Evolutionary conservation across 805 yeast genomes (phyloP).

Genomic region (Candida ponderosae): DNA sequence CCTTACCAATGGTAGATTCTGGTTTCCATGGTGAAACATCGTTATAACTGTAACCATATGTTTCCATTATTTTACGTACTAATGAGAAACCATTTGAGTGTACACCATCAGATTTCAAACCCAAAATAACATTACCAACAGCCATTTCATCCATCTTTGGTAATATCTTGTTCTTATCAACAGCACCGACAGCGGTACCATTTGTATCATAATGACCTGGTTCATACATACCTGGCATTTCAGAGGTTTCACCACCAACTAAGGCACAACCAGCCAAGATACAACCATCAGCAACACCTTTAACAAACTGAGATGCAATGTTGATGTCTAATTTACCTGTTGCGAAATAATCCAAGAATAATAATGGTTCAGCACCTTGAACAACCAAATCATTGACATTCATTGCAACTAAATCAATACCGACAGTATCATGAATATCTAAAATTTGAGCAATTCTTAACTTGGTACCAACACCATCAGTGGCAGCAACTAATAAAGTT

Average conservation of each 20-base stretch:
- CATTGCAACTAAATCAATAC: conserved; percentile 98
- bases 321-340: conserved; percentile 83
- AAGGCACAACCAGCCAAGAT: conserved; percentile 92
- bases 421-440: conserved; percentile 92
- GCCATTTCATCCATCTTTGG: conserved; percentile 66
- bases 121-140: conserved; percentile 76
- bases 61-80: conserved; percentile 85
- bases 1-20: conserved; percentile 71
- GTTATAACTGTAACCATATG: conserved; percentile 60
- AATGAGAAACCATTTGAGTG: conserved; percentile 97
- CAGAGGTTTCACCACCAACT: conserved; percentile 98
- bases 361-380: conserved; percentile 97
- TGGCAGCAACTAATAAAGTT: conserved; percentile 89
- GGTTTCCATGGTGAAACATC: conserved; percentile 83
- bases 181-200: conserved; percentile 99
- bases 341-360: conserved; percentile 94
- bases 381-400: conserved; percentile 96
- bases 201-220: conserved; percentile 96
- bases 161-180: conserved; percentile 60
- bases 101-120: conserved; percentile 84
- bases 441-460: conserved; percentile 88
- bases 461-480: conserved; percentile 99
- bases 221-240: conserved; percentile 98
- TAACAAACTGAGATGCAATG: conserved; percentile 81
- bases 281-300: conserved; percentile 97